phyloP scores from a whole-genome alignment of 1,284 basidiomycete species.

The Ceratobasidium sp. region DNA sequence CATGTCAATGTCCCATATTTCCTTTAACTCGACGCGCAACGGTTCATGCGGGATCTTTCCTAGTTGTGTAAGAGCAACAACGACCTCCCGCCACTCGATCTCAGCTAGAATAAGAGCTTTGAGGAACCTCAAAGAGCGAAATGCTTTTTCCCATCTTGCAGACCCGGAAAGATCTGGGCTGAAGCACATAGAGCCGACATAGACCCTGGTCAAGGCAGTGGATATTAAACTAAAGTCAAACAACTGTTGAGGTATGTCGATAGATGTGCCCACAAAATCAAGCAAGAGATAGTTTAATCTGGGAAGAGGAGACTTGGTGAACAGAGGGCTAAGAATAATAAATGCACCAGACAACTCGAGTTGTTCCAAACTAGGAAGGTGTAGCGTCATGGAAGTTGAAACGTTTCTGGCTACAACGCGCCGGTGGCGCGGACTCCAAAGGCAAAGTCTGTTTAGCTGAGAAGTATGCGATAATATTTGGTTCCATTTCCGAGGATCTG shows the following conservation, averaged over 20 bases:
- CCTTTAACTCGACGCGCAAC: not conserved
- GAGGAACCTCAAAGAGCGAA: not conserved
- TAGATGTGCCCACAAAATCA: not conserved
- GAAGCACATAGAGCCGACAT: not conserved
- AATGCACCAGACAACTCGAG: not conserved
- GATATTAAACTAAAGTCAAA: not conserved
- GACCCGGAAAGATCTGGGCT: not conserved
- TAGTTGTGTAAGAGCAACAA: not conserved
- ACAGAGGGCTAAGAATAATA: not conserved
- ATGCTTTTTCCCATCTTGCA: not conserved
- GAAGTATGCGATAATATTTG: not conserved
- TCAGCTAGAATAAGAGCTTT: not conserved
- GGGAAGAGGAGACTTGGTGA: not conserved
- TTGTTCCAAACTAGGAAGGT: not conserved
- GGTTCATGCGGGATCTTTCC: not conserved
- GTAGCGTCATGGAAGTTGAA: not conserved
- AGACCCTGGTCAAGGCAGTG: not conserved
- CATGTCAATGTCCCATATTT: not conserved
- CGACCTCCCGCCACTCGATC: not conserved
- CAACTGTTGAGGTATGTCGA: not conserved
- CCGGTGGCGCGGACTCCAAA: not conserved
- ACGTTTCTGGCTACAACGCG: not conserved
- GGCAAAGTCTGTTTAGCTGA: not conserved
- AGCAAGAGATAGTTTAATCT: not conserved
- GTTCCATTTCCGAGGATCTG: not conserved